Base-by-base conservation (phyloP, 306 rosid genomes). In the Prinsepia uniflora region DNA sequence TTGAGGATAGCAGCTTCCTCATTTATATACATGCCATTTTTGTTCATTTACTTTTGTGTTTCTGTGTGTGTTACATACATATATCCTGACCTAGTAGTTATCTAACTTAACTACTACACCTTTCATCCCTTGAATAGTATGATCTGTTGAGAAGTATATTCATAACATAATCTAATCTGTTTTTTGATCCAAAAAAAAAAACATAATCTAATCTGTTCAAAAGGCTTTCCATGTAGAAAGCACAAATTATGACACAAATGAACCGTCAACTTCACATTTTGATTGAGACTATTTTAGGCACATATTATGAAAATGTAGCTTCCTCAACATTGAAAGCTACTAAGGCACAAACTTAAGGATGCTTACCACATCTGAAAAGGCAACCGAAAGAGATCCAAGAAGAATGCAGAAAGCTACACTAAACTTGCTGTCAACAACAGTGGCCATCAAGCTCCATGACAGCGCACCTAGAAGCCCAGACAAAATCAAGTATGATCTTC, bases 311-410 rank as follows among this genome's bases (percentile, higher is more conserved):
- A 68, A 58, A 65, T 74, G 55, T 14, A 55, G 20, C 46, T 42
- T 59, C 17, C 56, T 10, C 39, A 42, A 34, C 10, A 59, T 48
- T 39, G 36, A 65, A 57, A 54, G 15, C 13, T 63, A 15, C 24
- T 61, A 40, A 71, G 58, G 63, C 52, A 70, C 22, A 65, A 57
- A 34, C 17, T 42, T 56, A 42, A 34, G 83, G 67, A 66, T 63
- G 81, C 99, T 91, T 89, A 94, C 99, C 73, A 94, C 97, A 83
- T 94, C 99, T 6, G 99, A 94, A 87, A 94, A 94, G 75, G 99
- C 99, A 75, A 94, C 99, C 52, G 97, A 94, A 65, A 94, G 89
- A 72, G 99, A 94, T 56, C 99, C 97, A 9, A 94, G 88, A 79
- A 94, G 90, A 72, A 91, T 94, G 86, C 91, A 91, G 82, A 94